A percentile compares a stretch with the other conserved stretches of the same genome.
Conservation (phyloP, 768 basidiomycete species). For the Russula olivacea region DNA sequence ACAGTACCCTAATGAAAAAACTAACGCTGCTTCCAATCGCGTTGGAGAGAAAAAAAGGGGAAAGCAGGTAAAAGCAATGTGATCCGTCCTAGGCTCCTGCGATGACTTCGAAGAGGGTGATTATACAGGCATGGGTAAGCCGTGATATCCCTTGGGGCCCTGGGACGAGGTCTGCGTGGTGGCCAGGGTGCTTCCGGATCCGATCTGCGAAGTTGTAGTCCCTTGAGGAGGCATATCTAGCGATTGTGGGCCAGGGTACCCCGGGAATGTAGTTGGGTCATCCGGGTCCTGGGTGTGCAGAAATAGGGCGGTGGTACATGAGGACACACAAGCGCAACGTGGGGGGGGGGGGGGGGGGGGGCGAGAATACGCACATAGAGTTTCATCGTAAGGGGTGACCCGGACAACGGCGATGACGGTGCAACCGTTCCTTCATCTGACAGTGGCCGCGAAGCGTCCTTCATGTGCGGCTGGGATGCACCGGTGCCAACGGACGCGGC, state of each 20-base stretch:
- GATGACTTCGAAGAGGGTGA: too few species aligned
- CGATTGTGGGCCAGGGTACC: background rate
- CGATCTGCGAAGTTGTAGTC: background rate
- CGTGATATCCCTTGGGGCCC: background rate
- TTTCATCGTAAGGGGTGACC: background rate
- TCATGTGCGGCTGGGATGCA: background rate
- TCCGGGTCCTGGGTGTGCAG: background rate
- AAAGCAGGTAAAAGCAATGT: too few species aligned
- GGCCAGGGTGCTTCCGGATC: background rate
- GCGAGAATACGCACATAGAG: background rate
- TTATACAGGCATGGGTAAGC: background rate
- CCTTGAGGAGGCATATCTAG: background rate
- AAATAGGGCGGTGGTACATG: background rate
- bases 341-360: too few species aligned
- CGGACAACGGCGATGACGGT: background rate
- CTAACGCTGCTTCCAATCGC: too few species aligned
- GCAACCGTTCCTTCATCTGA: background rate
- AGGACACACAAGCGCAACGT: background rate
- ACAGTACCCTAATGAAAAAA: too few species aligned
- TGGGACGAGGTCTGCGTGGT: background rate
- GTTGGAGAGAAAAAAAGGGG: too few species aligned
- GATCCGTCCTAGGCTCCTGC: too few species aligned
- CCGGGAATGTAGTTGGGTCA: background rate
- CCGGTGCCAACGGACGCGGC: background rate
- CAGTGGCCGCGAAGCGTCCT: background rate